phyloP scores from a whole-genome alignment of 2,329 filamentous ascomycete species.

The Ophiostoma sp. region DNA sequence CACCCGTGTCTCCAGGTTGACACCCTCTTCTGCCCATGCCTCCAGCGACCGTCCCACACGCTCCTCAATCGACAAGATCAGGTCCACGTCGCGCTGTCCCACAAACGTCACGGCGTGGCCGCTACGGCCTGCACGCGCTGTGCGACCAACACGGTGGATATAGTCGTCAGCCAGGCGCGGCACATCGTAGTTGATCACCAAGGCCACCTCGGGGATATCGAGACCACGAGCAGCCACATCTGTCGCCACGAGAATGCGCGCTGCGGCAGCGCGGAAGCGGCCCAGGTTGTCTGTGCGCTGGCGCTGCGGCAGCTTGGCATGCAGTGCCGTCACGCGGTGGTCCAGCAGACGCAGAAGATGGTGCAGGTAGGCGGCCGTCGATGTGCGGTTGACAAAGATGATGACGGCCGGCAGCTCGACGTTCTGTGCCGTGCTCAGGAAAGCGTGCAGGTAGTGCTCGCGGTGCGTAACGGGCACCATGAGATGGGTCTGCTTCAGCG shows the following conservation, averaged over 20 bases:
- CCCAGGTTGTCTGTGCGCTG: slow-evolving; percentile 83
- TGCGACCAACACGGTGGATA: slow-evolving; percentile 92
- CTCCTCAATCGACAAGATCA: slow-evolving; percentile 84
- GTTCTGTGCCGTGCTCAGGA: slow-evolving; percentile 75
- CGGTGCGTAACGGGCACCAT: slow-evolving; percentile 87
- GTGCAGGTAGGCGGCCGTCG: slow-evolving; percentile 82
- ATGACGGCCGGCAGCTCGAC: slow-evolving; percentile 76
- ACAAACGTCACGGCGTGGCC: slow-evolving; percentile 84
- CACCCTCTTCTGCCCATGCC: slow-evolving; percentile 81
- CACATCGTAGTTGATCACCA: slow-evolving; percentile 94
- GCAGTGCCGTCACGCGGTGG: slow-evolving; percentile 85
- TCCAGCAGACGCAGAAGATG: slow-evolving; percentile 79
- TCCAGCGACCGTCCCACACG: slow-evolving; percentile 76
- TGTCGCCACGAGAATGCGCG: slow-evolving; percentile 85
- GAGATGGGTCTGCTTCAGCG: slow-evolving; percentile 77
- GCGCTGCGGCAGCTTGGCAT: slow-evolving; percentile 78
- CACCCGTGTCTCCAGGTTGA: slow-evolving; percentile 88
- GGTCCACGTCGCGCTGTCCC: slow-evolving; percentile 84
- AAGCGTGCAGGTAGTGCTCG: slow-evolving; percentile 88
- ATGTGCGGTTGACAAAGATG: slow-evolving; percentile 89
- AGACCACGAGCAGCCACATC: slow-evolving; percentile 92
- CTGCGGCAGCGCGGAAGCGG: slow-evolving; percentile 83
- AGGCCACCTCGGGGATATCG: slow-evolving; percentile 84
- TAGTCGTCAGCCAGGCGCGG: slow-evolving; percentile 96
- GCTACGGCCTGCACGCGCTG: slow-evolving; percentile 79